Evolutionary conservation across 805 yeast species (phyloP).

Genomic region (Komagataella populi): DNA sequence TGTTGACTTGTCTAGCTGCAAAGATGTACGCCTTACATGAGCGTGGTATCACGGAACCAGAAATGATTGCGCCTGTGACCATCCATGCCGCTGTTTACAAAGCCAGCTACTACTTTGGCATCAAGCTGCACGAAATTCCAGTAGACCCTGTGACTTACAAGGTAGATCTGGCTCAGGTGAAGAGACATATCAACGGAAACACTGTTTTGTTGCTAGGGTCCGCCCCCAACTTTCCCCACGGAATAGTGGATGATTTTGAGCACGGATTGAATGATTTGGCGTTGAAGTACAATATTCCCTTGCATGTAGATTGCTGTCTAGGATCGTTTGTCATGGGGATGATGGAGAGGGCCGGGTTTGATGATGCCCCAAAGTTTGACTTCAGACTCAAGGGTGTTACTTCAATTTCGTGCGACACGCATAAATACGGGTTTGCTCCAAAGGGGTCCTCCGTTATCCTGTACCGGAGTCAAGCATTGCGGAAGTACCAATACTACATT

Average conservation of each 20-base stretch:
- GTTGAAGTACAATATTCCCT: constrained; percentile 54
- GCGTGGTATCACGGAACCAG: constrained; percentile 58
- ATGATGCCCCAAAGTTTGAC: constrained; percentile 48
- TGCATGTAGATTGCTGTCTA: constrained; percentile 92
- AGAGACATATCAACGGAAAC: constrained; percentile 54
- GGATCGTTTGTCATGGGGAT: constrained; percentile 88
- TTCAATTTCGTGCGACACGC: constrained; percentile 98
- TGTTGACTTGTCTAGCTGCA: constrained; percentile 81
- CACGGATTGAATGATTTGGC: constrained; percentile 49
- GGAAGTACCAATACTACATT: constrained; percentile 77
- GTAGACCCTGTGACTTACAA: constrained; percentile 52
- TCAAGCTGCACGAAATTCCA: constrained; percentile 71
- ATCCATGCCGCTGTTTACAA: constrained; percentile 94
- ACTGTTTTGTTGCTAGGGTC: constrained; percentile 84
- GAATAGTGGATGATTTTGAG: constrained; percentile 82
- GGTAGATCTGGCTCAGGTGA: constrained; percentile 53
- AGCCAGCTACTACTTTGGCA: constrained; percentile 83
- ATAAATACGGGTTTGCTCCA: constrained; percentile 97
- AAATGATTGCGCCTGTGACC: constrained; percentile 78
- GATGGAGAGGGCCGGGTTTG: constrained; percentile 48
- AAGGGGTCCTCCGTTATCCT: constrained; percentile 89
- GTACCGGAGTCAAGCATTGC: constrained; percentile 59
- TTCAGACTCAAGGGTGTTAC: constrained; percentile 89
- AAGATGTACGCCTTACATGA: constrained; percentile 53
- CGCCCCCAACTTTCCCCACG: constrained; percentile 96